Conservation (phyloP, 2,329 filamentous ascomycete species). For the Sclerotinia subarctica region DNA sequence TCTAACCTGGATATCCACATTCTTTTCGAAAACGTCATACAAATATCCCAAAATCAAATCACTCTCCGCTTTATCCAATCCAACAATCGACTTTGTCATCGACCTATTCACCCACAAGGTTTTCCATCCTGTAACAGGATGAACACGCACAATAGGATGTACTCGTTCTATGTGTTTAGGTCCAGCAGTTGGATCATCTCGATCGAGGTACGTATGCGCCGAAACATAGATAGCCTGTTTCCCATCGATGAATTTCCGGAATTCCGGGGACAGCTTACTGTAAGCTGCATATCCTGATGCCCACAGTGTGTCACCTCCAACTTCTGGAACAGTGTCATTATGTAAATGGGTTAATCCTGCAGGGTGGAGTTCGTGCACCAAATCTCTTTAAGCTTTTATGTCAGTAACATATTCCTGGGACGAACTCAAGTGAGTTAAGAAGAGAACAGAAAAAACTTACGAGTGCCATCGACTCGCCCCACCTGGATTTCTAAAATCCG, state of each 20-base stretch:
- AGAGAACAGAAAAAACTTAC: slow-evolving; percentile 13
- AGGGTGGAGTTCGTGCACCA: slow-evolving; percentile 68
- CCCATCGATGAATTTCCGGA: slow-evolving; percentile 69
- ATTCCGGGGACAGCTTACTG: slow-evolving; percentile 67
- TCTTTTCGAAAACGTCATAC: slow-evolving; percentile 63
- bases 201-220: slow-evolving; percentile 65
- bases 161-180: slow-evolving; percentile 64
- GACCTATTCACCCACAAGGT: slow-evolving; percentile 68
- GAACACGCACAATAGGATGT: slow-evolving; percentile 66
- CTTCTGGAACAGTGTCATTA: slow-evolving; percentile 57
- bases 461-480: slow-evolving; percentile 68
- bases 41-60: slow-evolving; percentile 65
- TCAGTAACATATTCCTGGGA: neutral
- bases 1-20: slow-evolving; percentile 68
- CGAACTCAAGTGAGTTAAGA: neutral
- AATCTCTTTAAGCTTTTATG: slow-evolving; percentile 43
- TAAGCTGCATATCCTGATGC: slow-evolving; percentile 68
- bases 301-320: slow-evolving; percentile 72
- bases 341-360: slow-evolving; percentile 68
- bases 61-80: slow-evolving; percentile 65
- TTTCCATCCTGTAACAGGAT: slow-evolving; percentile 74
- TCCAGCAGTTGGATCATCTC: slow-evolving; percentile 56
- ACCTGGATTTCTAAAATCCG: slow-evolving; percentile 64
- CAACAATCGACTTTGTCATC: slow-evolving; percentile 67
- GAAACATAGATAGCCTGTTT: slow-evolving; percentile 61